These are phyloP conservation scores for Stephania japonica DNA, from an alignment of 164 flowering plant species.

Conservation along the genomic window DNA sequence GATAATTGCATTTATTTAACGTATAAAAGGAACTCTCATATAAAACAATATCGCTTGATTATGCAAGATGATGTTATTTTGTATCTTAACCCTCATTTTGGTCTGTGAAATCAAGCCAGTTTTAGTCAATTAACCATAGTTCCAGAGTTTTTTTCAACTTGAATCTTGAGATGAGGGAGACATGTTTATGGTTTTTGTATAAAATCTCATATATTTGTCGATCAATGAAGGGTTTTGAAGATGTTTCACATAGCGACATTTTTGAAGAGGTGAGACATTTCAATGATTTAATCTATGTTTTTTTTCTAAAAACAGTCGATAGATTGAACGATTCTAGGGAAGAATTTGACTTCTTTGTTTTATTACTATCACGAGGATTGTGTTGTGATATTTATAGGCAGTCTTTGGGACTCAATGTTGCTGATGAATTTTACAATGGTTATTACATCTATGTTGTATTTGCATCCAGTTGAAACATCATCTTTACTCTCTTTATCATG, in stretches of 20 bases:
- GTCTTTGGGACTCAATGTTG: not conserved
- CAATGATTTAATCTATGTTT: not conserved
- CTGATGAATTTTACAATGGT: not conserved
- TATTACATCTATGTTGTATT: not conserved
- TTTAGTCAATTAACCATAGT: too few species aligned
- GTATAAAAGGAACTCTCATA: not conserved
- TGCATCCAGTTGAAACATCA: not conserved
- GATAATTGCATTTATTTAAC: not conserved
- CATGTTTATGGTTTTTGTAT: not conserved
- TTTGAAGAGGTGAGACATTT: conserved; percentile 74
- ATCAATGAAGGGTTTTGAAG: conserved; percentile 66
- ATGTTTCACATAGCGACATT: conserved; percentile 55
- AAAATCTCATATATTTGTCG: not conserved
- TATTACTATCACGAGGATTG: not conserved
- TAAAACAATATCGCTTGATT: too few species aligned
- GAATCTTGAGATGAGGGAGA: not conserved
- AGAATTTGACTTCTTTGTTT: not conserved
- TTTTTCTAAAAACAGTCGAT: not conserved
- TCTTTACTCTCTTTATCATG: not conserved
- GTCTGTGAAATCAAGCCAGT: too few species aligned
- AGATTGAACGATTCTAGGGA: not conserved
- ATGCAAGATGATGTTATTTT: too few species aligned
- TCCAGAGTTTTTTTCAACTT: not conserved
- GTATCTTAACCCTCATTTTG: too few species aligned
- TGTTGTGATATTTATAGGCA: not conserved